Evolutionary conservation across 169 alveolate genomes (phyloP), one percentile per base, ranked within the genome.

Genomic region (Cystoisospora suis): DNA sequence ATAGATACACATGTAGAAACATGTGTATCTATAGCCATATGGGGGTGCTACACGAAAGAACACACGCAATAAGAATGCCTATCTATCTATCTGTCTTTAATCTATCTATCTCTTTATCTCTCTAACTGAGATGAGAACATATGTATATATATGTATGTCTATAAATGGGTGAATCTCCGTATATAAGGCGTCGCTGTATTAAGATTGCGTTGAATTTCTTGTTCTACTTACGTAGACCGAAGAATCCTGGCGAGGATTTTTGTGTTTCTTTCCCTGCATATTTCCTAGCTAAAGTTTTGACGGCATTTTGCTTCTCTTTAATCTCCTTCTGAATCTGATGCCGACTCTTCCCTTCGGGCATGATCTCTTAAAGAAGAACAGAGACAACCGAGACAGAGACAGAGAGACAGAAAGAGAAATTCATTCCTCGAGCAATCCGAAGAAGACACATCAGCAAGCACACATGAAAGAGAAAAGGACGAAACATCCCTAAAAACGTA

Each of bases 301-400:
- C 34, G 9, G 92, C 92, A 32, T 75, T 77, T 85, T 96, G 97
- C 85, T 96, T 96, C 77, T 91, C 93, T 75, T 91, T 88, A 23
- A 96, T 96, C 42, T 94, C 97, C 38, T 88, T 87, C 38, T 95
- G 96, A 61, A 96, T 95, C 81, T 95, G 96, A 45, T 77, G 69
- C 27, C 96, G 79, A 23, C 91, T 45, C 59, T 94, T 95, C 15
- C 94, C 94, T 72, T 95, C 95, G 5, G 96, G 95, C 89, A 94
- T 69, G 27, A 95, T 95, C 44, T 92, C 96, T 93, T 89, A 15
- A 27, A 0, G 20, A 49, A 49, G 61, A 49, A 20, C 61, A 20
- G n/a, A 49, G 61, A 9, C 20, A 20, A 9, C n/a, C 61, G 61
- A 9, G 61, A 20, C 20, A 49, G 61, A 49, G n/a, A 9, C 61